Base-by-base conservation (phyloP, 2,329 filamentous ascomycete species). In the Colletotrichum sp. region DNA sequence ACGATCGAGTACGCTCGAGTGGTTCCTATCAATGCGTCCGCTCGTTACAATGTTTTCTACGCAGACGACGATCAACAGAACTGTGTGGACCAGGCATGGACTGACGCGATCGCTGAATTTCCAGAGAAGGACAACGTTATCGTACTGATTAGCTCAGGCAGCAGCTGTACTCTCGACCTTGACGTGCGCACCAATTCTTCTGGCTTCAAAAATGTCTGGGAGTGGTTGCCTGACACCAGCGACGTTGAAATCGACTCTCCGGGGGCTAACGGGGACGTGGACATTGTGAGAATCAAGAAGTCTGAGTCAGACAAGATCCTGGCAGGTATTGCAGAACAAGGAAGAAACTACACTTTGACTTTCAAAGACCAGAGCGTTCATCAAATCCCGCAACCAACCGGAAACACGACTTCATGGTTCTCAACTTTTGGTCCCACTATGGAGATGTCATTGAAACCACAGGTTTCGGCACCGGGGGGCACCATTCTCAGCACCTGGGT, bases 401-500 rank as follows among this genome's bases (percentile, higher is more conserved):
- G 68, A 11, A 44, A 70, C 28, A 71, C 68, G 6, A 72, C 64
- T 5, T 72, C 63, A 9, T 68, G 55, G 52, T 75, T 68, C 5
- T 72, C 68, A 13, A 67, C 73, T 8, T 72, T 75, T 27, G 73
- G 73, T 8, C 73, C 73, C 9, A 75, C 73, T 3, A 63, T 75
- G 72, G 73, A 75, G 55, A 75, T 75, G 68, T 75, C 73, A 12
- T 22, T 75, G 25, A 72, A 71, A 16, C 61, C 69, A 9, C 73
- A 75, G 25, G 61, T 75, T 4, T 75, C 69, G 16, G 73, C 68
- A 28, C 69, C 73, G 4, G 73, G 73, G 4, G 73, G 73, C 16
- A 72, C 68, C 1, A 75, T 75, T 36, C 73, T 75, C 11, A 72
- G 69, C 22, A 75, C 68, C 4, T 75, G 73, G 73, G 73, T 75